phyloP scores from a whole-genome alignment of 2,329 filamentous ascomycete genomes.

The Penicillium sp. region DNA sequence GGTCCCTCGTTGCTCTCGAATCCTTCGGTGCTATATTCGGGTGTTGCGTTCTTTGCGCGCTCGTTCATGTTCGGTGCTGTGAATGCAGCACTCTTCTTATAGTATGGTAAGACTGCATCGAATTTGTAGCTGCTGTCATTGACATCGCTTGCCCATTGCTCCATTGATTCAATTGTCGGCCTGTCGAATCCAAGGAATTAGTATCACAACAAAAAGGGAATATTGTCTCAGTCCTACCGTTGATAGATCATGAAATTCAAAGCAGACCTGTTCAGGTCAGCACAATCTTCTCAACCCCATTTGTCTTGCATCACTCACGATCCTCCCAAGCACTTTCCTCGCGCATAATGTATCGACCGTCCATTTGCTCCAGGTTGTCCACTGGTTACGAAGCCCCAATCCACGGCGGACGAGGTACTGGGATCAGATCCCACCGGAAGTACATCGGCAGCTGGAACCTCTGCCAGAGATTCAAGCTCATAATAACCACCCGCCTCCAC shows the following conservation, averaged over 20 bases:
- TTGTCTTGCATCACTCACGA: constrained; percentile 13
- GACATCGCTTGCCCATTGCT: constrained; percentile 29
- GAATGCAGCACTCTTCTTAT: constrained; percentile 28
- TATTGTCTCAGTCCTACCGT: constrained; percentile 9
- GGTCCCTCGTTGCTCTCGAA: constrained; percentile 36
- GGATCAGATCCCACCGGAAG: constrained; percentile 26
- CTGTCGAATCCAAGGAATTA: constrained; percentile 2
- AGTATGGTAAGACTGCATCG: constrained; percentile 26
- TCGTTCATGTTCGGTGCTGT: constrained; percentile 23
- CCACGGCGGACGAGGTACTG: constrained; percentile 8
- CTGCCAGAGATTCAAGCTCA: constrained; percentile 22
- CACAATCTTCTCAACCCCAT: too few relatives aligned
- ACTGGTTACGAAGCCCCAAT: constrained; percentile 29
- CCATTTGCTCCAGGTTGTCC: constrained; percentile 24
- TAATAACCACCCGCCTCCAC: constrained; percentile 32
- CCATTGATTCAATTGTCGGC: constrained; percentile 22
- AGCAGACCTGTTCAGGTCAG: constrained; percentile 20
- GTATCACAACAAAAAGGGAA: not conserved
- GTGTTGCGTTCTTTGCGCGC: constrained; percentile 27
- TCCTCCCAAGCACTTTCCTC: constrained; percentile 31
- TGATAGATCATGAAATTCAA: constrained; percentile 34
- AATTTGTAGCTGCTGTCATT: constrained; percentile 31
- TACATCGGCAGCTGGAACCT: constrained; percentile 20
- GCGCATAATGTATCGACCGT: constrained; percentile 25
- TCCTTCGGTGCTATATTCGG: constrained; percentile 20